Evolutionary conservation across 352 stramenopile species (phyloP).

Genomic region (Globisporangium canariense): DNA sequence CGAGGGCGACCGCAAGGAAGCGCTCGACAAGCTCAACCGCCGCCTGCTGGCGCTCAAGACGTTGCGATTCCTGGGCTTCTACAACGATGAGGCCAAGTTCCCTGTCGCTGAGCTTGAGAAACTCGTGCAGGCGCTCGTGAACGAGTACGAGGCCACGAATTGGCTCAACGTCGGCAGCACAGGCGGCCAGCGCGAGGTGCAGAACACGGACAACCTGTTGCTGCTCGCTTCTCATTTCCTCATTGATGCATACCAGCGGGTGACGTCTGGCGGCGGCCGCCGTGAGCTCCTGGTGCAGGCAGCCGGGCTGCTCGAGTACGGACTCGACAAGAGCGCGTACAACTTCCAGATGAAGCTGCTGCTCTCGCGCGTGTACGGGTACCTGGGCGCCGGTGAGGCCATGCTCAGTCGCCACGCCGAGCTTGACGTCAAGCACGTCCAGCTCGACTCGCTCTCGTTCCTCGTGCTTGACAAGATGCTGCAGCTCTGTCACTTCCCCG

Average conservation of each 20-base stretch:
- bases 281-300: conserved; percentile 49
- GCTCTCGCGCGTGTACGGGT: conserved; percentile 73
- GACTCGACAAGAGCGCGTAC: conserved; percentile 76
- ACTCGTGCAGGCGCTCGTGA: conserved; percentile 45
- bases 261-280: conserved; percentile 9
- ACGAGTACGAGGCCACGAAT: conserved; percentile 62
- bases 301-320: conserved; percentile 65
- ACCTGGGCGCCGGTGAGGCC: conserved; percentile 57
- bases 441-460: conserved; percentile 82
- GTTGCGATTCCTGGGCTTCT: conserved; percentile 68
- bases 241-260: conserved; percentile 63
- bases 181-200: conserved; percentile 79
- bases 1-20: conserved; percentile 34
- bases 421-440: conserved; percentile 84
- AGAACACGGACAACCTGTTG: conserved; percentile 80
- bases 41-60: conserved; percentile 64
- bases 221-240: conserved; percentile 70
- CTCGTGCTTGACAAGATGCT: conserved; percentile 82
- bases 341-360: conserved; percentile 92
- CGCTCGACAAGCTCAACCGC: conserved; percentile 45
- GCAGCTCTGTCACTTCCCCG: conserved; percentile 50
- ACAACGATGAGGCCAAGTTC: conserved; percentile 21
- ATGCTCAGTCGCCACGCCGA: conserved; percentile 69
- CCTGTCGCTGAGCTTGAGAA: conserved; percentile 30
- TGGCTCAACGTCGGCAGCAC: conserved; percentile 73